A percentile compares a stretch with the other conserved stretches of the same genome.
Conservation (phyloP, 805 yeast genomes). For the Priceomyces carsonii region DNA sequence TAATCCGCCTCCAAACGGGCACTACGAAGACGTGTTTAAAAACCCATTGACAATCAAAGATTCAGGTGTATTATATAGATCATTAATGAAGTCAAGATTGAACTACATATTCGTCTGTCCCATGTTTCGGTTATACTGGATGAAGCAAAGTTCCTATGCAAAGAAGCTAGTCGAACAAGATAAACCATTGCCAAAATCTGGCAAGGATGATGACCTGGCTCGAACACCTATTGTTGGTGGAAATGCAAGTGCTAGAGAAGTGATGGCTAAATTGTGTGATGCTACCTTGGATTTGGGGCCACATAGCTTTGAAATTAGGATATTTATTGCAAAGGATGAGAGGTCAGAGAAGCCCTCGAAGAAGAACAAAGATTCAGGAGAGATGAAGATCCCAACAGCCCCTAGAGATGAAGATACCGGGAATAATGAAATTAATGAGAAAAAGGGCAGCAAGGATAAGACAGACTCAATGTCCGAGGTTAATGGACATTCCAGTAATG, state of each 20-base stretch:
- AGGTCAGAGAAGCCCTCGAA: conserved; percentile 51
- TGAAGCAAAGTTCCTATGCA: conserved; percentile 61
- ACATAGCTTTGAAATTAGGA: conserved; percentile 71
- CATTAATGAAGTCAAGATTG: conserved; percentile 72
- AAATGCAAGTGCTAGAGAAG: conserved; percentile 66
- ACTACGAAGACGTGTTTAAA: conserved; percentile 49
- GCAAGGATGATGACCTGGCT: conserved; percentile 19
- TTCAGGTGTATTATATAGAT: conserved; percentile 67
- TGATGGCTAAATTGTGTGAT: conserved; percentile 86
- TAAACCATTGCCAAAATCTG: conserved; percentile 33
- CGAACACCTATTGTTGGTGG: conserved; percentile 36
- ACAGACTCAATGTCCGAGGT: too few species aligned
- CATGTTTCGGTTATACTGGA: conserved; percentile 82
- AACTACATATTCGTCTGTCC: conserved; percentile 55
- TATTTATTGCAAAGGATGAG: conserved; percentile 86
- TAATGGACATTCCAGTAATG: too few species aligned
- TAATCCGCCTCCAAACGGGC: conserved; percentile 61
- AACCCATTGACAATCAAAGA: conserved; percentile 72
- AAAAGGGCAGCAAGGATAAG: too few species aligned
- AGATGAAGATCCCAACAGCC: conserved; percentile 11
- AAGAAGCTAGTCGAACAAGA: conserved; percentile 42
- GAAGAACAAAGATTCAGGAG: conserved; percentile 20
- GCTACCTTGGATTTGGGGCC: conserved; percentile 76
- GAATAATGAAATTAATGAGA: too few species aligned
- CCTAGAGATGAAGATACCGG: neutral